These are phyloP conservation scores for Fusarium denticulatum DNA, from an alignment of 2,329 filamentous ascomycete species.

Conservation along the genomic window DNA sequence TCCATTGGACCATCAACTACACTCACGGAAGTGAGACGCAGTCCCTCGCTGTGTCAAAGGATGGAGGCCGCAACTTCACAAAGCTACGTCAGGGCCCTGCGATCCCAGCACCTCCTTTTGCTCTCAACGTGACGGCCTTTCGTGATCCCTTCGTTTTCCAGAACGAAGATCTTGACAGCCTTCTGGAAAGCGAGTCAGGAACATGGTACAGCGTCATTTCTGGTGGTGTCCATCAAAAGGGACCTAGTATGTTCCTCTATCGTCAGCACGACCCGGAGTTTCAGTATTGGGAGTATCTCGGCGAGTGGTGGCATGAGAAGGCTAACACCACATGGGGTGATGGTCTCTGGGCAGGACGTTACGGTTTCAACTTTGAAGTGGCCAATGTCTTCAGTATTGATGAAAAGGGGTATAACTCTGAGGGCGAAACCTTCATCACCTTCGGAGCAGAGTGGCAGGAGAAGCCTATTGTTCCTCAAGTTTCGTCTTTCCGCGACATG, in stretches of 20 bases:
- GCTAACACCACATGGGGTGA: conserved; percentile 50
- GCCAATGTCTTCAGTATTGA: conserved; percentile 54
- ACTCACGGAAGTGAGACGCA: conserved; percentile 58
- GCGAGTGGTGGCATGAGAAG: conserved; percentile 50
- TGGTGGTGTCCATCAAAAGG: conserved; percentile 35
- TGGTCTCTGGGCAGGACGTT: conserved; percentile 50
- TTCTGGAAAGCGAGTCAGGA: conserved; percentile 28
- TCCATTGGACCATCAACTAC: conserved; percentile 57
- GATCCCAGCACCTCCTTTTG: conserved; percentile 32
- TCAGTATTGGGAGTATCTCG: conserved; percentile 41
- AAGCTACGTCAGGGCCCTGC: conserved; percentile 36
- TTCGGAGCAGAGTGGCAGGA: conserved; percentile 56
- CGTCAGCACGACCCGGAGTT: conserved; percentile 38
- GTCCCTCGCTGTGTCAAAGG: conserved; percentile 54
- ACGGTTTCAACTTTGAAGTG: conserved; percentile 58
- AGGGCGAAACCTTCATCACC: conserved; percentile 53
- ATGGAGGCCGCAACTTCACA: conserved; percentile 44
- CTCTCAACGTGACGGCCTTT: conserved; percentile 39
- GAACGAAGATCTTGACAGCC: conserved; percentile 28
- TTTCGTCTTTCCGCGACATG: conserved; percentile 53
- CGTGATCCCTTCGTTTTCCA: conserved; percentile 41
- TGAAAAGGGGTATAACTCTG: conserved; percentile 50
- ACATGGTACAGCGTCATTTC: conserved; percentile 39
- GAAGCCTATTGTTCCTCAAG: conserved; percentile 51
- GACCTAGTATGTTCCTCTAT: conserved; percentile 38